Evolutionary conservation across 768 basidiomycete species (phyloP).

Genomic region (Phylloporus sp.): DNA sequence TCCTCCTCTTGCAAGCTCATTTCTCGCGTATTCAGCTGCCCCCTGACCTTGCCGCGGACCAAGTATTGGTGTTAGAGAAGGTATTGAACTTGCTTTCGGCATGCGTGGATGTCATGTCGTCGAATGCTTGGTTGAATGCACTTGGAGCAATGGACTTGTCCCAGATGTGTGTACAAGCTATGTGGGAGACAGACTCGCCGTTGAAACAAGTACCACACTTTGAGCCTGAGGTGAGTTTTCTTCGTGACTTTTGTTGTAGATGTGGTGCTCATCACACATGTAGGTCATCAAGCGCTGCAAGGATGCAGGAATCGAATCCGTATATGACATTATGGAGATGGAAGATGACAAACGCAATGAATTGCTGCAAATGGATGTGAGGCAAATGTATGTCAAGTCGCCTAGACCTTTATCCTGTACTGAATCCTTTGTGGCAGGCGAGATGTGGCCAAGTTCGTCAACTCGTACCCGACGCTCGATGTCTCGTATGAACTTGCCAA

Average conservation of each 20-base stretch:
- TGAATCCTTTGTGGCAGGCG: constrained; percentile 49
- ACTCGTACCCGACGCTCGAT: constrained; percentile 96
- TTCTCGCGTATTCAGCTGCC: constrained; percentile 92
- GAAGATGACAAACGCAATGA: constrained; percentile 86
- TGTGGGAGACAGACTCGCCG: constrained; percentile 97
- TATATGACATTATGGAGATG: constrained; percentile 98
- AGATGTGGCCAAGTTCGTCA: constrained; percentile 93
- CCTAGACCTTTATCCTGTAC: neutral
- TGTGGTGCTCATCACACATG: neutral
- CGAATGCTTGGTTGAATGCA: constrained; percentile 92
- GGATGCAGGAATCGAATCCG: constrained; percentile 74
- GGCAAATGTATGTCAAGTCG: constrained; percentile 68
- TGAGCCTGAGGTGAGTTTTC: constrained; percentile 64
- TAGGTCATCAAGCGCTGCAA: constrained; percentile 85
- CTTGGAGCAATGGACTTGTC: constrained; percentile 96
- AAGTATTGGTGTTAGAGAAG: constrained; percentile 82
- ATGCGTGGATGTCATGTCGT: constrained; percentile 97
- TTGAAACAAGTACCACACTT: constrained; percentile 97
- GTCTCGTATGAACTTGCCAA: constrained; percentile 83
- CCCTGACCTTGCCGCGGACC: constrained; percentile 91
- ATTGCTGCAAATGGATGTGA: constrained; percentile 77
- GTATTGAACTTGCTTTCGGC: constrained; percentile 89
- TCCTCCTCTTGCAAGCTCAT: constrained; percentile 94
- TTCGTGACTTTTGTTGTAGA: constrained; percentile 8
- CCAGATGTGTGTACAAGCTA: constrained; percentile 97